Evolutionary conservation across 1,284 basidiomycete species (phyloP), one percentile per base, ranked within the genome.

Genomic region (Thelephora terrestris): DNA sequence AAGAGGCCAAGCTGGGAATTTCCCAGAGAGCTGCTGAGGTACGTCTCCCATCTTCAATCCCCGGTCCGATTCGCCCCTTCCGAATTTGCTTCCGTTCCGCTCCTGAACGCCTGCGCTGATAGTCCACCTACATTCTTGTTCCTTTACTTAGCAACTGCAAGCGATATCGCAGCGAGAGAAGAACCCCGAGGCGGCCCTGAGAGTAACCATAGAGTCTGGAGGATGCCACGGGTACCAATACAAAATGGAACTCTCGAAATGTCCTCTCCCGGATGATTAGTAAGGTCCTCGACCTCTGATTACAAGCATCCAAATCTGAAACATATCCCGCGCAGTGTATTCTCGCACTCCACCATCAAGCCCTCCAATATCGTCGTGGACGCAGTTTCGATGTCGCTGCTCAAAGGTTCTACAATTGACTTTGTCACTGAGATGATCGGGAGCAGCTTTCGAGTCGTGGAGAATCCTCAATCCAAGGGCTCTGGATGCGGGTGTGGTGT

Each of bases 221-320:
- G 92, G 91, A 34, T 94, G 91, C 58, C 91, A 95, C 58, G 91
- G 91, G 27, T 94, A 94, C 60, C 89, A 94, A 60, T 94, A 94
- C 67, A 91, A 89, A 62, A 78, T 95, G 73, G 79, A 83, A 51
- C 72, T 94, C 1, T 81, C 85, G 2, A 74, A 71, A 42, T 62
- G 67, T 21, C 73, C 73, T 6, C 66, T 72, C 46, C 67, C 69
- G 5, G 86, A 89, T 52, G 91, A 94, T 66, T 93, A 92, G 91
- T 91, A 61, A 60, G 84, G 67, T 6, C 40, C 18, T 43, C 20
- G 47, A 48, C 17, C 51, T 25, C 16, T 48, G 24, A 45, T 25
- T 14, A 38, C 48, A 29, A 36, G 20, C 37, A 48, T 45, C 47
- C 20, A 14, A 17, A 5, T 51, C 46, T 44, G 9, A 36, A 27